Evolutionary conservation across 345 rosid genomes (phyloP).

Genomic region (Syzygium aqueum): DNA sequence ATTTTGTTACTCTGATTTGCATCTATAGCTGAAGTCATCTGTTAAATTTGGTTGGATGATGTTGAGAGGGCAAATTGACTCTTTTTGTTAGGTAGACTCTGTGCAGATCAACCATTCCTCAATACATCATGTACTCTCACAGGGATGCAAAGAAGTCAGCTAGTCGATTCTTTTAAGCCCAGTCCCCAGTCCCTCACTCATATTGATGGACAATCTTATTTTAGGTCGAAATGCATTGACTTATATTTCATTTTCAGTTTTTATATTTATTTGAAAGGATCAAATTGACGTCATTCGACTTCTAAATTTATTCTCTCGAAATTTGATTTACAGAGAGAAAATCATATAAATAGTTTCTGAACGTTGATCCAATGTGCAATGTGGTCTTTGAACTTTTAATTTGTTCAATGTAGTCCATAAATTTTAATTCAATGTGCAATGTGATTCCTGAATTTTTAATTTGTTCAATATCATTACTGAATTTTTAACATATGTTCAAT

Average conservation of each 20-base stretch:
- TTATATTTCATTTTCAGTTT: background rate
- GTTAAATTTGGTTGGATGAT: background rate
- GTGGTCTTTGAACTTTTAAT: too few relatives aligned
- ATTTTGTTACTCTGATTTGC: background rate
- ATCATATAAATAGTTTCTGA: too few relatives aligned
- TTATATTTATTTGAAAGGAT: background rate
- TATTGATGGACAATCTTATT: background rate
- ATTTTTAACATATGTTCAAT: too few relatives aligned
- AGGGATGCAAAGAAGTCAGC: background rate
- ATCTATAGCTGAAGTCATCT: background rate
- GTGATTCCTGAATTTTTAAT: too few relatives aligned
- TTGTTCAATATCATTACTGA: too few relatives aligned
- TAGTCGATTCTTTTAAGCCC: background rate
- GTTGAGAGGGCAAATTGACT: background rate
- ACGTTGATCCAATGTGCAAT: too few relatives aligned
- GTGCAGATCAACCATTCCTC: background rate
- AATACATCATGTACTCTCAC: background rate
- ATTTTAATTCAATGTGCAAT: too few relatives aligned
- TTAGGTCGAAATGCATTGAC: background rate
- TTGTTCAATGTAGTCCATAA: too few relatives aligned
- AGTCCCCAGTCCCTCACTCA: too few relatives aligned
- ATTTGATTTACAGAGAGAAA: background rate
- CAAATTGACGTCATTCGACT: background rate
- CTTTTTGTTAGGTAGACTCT: background rate
- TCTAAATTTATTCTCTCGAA: background rate